A percentile compares a stretch with the other conserved stretches of the same genome.
These are phyloP conservation scores for Vanrija sp. DNA, from an alignment of 1,284 basidiomycete species.

Conservation along the genomic window DNA sequence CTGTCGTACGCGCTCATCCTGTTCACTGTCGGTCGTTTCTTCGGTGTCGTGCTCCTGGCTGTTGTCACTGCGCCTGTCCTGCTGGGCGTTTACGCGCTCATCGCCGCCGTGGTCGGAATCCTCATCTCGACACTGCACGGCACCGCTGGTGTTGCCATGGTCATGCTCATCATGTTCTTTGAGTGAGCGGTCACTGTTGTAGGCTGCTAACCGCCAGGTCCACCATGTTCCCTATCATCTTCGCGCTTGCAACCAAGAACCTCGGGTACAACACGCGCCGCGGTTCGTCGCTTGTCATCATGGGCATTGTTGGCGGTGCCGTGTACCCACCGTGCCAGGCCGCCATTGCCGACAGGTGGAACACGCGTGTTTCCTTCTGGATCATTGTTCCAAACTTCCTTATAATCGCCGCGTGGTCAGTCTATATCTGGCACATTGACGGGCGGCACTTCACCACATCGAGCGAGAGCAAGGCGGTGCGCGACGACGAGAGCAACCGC, in stretches of 20 bases:
- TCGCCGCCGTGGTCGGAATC: slow-evolving; percentile 57
- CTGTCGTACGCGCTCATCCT: slow-evolving; percentile 70
- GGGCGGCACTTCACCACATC: slow-evolving; percentile 21
- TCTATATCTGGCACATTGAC: slow-evolving; percentile 46
- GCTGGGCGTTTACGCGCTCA: slow-evolving; percentile 57
- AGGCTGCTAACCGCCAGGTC: slow-evolving; percentile 50
- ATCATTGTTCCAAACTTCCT: slow-evolving; percentile 47
- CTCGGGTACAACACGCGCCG: slow-evolving; percentile 66
- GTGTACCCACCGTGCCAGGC: slow-evolving; percentile 71
- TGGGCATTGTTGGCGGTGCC: slow-evolving; percentile 67
- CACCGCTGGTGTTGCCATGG: slow-evolving; percentile 58
- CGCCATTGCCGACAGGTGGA: slow-evolving; percentile 58
- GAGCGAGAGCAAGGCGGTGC: background rate
- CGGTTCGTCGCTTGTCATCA: slow-evolving; percentile 64
- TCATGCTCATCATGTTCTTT: slow-evolving; percentile 72
- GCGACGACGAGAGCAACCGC: background rate
- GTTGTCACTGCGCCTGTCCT: slow-evolving; percentile 62
- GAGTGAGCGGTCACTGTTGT: slow-evolving; percentile 48
- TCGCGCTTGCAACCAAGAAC: slow-evolving; percentile 66
- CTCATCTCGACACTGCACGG: slow-evolving; percentile 57
- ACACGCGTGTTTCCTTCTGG: slow-evolving; percentile 44
- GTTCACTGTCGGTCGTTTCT: slow-evolving; percentile 64
- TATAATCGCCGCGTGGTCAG: slow-evolving; percentile 42
- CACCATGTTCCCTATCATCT: slow-evolving; percentile 53
- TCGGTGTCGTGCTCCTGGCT: slow-evolving; percentile 61